A percentile compares a stretch with the other conserved stretches of the same genome.
phyloP scores from a whole-genome alignment of 495 filamentous ascomycete genomes.

The Penicillium salamii region DNA sequence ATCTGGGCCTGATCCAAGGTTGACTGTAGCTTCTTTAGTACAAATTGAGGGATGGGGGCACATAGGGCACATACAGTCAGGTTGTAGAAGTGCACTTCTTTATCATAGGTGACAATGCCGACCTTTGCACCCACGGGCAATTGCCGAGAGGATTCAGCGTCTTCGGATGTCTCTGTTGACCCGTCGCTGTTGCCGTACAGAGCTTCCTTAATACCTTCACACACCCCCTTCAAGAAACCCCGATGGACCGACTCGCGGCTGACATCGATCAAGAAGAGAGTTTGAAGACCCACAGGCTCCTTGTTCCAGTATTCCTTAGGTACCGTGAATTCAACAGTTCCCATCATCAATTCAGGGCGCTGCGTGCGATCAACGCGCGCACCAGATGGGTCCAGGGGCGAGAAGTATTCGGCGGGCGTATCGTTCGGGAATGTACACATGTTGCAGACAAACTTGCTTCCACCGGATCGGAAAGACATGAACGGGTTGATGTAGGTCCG shows the following conservation, averaged over 20 bases:
- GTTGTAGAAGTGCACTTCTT: conserved; percentile 96
- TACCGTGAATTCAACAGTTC: conserved; percentile 93
- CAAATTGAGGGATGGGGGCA: not conserved
- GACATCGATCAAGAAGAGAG: conserved; percentile 90
- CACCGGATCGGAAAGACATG: conserved; percentile 92
- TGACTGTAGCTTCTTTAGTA: conserved; percentile 48
- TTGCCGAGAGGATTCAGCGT: conserved; percentile 48
- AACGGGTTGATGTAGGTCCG: conserved; percentile 98
- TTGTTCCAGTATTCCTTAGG: conserved; percentile 99
- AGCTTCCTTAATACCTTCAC: conserved; percentile 79
- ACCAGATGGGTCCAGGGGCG: conserved; percentile 83
- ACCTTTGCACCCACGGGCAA: conserved; percentile 81
- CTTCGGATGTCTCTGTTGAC: conserved; percentile 51
- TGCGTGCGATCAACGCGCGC: conserved; percentile 84
- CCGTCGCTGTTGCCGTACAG: conserved; percentile 66
- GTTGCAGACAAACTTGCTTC: conserved; percentile 96
- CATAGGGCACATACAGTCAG: conserved; percentile 59
- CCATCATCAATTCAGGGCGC: conserved; percentile 82
- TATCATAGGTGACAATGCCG: conserved; percentile 93
- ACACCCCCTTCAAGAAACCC: conserved; percentile 87
- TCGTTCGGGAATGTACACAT: conserved; percentile 98
- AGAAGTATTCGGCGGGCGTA: conserved; percentile 87
- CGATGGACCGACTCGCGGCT: conserved; percentile 85
- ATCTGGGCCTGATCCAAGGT: conserved; percentile 87
- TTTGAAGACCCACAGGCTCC: conserved; percentile 82